Evolutionary conservation across 352 stramenopile species (phyloP).

Genomic region (Phytophthora uliginosa): DNA sequence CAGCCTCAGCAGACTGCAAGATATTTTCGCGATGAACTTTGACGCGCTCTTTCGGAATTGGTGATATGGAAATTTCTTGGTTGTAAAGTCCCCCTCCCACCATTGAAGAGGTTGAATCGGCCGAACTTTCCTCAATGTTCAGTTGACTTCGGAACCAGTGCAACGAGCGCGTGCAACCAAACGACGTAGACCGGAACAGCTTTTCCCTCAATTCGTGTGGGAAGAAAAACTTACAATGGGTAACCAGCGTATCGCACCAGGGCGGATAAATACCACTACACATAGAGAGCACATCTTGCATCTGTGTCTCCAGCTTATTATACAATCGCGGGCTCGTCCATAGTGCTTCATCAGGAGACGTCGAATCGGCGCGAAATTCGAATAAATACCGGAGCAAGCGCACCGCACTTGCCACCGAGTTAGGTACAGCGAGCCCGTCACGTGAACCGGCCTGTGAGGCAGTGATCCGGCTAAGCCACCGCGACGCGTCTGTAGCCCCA

Average conservation of each 20-base stretch:
- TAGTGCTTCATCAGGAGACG: slow-evolving; percentile 49
- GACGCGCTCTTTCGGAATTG: slow-evolving; percentile 89
- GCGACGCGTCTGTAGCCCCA: slow-evolving; percentile 23
- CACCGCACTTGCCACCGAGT: slow-evolving; percentile 57
- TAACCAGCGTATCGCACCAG: slow-evolving; percentile 83
- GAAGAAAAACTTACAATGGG: slow-evolving; percentile 88
- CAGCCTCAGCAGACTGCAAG: slow-evolving; percentile 74
- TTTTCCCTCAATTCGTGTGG: slow-evolving; percentile 74
- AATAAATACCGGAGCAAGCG: slow-evolving; percentile 72
- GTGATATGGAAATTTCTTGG: slow-evolving; percentile 85
- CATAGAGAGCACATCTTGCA: slow-evolving; percentile 87
- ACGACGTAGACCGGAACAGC: slow-evolving; percentile 81
- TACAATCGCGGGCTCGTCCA: slow-evolving; percentile 82
- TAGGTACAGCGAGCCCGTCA: slow-evolving; percentile 27
- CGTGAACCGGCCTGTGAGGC: slow-evolving; percentile 11
- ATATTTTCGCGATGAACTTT: slow-evolving; percentile 85
- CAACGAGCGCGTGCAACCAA: slow-evolving; percentile 82
- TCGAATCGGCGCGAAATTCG: slow-evolving; percentile 42
- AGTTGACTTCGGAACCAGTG: slow-evolving; percentile 85
- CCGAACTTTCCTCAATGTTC: slow-evolving; percentile 57
- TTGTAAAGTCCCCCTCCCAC: slow-evolving; percentile 66
- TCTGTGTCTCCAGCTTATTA: slow-evolving; percentile 83
- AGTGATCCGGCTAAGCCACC: slow-evolving; percentile 36
- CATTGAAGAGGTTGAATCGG: slow-evolving; percentile 26
- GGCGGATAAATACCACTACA: slow-evolving; percentile 86